Base-by-base conservation (phyloP, 2,329 filamentous ascomycete species). In the Exophiala spinifera region DNA sequence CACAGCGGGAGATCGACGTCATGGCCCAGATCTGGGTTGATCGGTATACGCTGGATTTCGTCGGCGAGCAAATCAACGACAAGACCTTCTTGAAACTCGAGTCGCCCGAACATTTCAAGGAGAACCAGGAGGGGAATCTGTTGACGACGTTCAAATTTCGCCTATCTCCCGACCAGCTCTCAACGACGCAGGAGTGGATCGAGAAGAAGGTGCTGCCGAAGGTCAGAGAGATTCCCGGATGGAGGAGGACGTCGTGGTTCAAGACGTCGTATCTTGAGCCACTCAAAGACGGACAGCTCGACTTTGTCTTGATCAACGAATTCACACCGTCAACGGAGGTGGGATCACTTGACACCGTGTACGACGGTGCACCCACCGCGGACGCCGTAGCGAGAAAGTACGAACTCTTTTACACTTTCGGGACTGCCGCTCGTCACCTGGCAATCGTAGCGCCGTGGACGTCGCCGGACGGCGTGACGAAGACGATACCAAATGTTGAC, bases 321-420 rank as follows among this genome's bases (percentile, higher is more conserved):
- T 95, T 85, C 66, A 73, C 79, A 4, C 79, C 81, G 19, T 66
- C 79, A 43, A 89, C 91, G 58, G 87, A 85, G 0, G 73, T 91
- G 1, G 36, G 52, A 19, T 19, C 36, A n/a, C 13, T 31, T 49
- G 4, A 11, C 28, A 31, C 40, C 11, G 20, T 37, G 25, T 14
- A 28, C 20, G 15, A 49, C 5, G n/a, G 4, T 6, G 37, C 25
- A 15, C 45, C 54, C 20, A 17, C 42, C 8, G 21, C 76, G 19
- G 70, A 74, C 44, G 82, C 81, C 64, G 76, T 72, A 10, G 77
- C 83, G 42, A 78, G 87, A 15, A 76, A 78, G 0, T 94, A 89
- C 70, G 76, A 81, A 31, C 81, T 91, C 59, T 88, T 89, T 69
- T 91, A 94, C 69, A 84, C 86, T 10, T 95, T 95, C 65, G 88